Conservation (phyloP, 2,329 filamentous ascomycete species). For the Pseudocercospora fuligena region DNA sequence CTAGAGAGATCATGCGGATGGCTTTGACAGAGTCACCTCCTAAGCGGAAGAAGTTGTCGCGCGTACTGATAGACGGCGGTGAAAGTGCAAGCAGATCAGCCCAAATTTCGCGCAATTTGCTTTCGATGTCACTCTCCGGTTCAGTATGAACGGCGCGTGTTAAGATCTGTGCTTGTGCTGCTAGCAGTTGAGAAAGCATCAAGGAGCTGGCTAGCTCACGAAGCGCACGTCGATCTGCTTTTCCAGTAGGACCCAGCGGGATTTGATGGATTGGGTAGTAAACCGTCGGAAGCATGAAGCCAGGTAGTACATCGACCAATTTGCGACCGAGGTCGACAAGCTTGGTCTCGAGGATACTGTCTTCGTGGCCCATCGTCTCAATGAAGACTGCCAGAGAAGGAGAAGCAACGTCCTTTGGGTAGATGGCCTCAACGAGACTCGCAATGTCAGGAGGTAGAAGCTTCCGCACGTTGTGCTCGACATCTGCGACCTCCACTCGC, state of each 20-base stretch:
- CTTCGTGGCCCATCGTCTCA: slow-evolving; percentile 8
- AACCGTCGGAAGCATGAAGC: slow-evolving; percentile 18
- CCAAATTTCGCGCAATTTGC: slow-evolving; percentile 15
- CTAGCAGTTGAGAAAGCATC: slow-evolving; percentile 9
- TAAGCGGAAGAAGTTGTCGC: slow-evolving; percentile 51
- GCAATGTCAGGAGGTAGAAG: slow-evolving; percentile 37
- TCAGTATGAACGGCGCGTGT: background rate
- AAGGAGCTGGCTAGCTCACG: slow-evolving; percentile 13
- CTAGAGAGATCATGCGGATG: slow-evolving; percentile 51
- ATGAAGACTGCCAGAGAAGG: slow-evolving; percentile 16
- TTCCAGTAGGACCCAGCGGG: slow-evolving; percentile 52
- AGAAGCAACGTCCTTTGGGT: background rate
- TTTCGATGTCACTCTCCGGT: slow-evolving; percentile 10
- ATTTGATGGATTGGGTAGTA: slow-evolving; percentile 45
- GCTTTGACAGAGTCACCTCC: slow-evolving; percentile 54
- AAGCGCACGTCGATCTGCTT: slow-evolving; percentile 32
- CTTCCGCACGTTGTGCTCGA: slow-evolving; percentile 43
- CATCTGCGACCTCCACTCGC: slow-evolving; percentile 64
- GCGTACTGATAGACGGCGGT: slow-evolving; percentile 12
- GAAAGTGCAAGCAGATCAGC: slow-evolving; percentile 2
- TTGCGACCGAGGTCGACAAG: slow-evolving; percentile 40
- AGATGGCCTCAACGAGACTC: slow-evolving; percentile 33
- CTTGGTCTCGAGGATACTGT: slow-evolving; percentile 51
- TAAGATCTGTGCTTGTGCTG: slow-evolving; percentile 11
- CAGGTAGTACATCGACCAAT: slow-evolving; percentile 34